Conservation (phyloP, 371 early-diverging fungal species). For the Rhizopus delemar region DNA sequence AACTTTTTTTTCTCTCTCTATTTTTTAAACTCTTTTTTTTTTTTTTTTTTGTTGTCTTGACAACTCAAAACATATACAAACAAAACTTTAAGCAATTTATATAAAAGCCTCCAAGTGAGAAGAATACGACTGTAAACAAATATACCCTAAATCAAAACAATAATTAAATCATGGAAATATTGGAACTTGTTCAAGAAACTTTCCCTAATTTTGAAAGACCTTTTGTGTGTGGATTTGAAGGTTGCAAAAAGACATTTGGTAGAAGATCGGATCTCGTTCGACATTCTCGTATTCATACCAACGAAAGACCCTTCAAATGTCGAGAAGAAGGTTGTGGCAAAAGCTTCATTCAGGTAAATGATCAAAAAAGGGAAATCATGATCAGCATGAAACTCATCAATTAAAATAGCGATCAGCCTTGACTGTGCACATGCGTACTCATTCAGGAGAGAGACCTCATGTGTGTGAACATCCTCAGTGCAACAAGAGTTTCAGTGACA, state of each 20-base stretch:
- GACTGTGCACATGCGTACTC: conserved; percentile 76
- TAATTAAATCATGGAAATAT: conserved; percentile 57
- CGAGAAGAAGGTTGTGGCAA: conserved; percentile 68
- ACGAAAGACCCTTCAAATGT: conserved; percentile 75
- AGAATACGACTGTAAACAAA: conserved; percentile 2
- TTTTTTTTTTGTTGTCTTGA: conserved; percentile 20
- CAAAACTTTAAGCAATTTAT: conserved; percentile 2
- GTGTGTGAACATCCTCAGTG: conserved; percentile 66
- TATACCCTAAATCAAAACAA: not conserved
- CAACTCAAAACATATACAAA: conserved; percentile 7
- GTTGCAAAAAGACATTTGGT: conserved; percentile 71
- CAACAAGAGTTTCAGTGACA: conserved; percentile 64
- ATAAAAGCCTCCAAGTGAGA: not conserved
- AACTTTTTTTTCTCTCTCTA: not conserved
- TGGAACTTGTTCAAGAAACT: conserved; percentile 64
- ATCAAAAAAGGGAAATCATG: conserved; percentile 4
- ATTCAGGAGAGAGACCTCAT: conserved; percentile 80
- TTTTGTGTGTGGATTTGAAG: conserved; percentile 62
- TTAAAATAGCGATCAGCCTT: conserved; percentile 67
- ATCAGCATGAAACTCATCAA: conserved; percentile 8
- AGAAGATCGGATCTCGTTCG: conserved; percentile 75
- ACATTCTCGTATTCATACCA: conserved; percentile 79
- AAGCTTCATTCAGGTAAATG: conserved; percentile 69
- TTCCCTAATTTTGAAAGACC: conserved; percentile 44
- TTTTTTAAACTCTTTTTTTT: conserved; percentile 1